Conservation (phyloP, 805 yeast species). For the Ogataea wickerhamii region DNA sequence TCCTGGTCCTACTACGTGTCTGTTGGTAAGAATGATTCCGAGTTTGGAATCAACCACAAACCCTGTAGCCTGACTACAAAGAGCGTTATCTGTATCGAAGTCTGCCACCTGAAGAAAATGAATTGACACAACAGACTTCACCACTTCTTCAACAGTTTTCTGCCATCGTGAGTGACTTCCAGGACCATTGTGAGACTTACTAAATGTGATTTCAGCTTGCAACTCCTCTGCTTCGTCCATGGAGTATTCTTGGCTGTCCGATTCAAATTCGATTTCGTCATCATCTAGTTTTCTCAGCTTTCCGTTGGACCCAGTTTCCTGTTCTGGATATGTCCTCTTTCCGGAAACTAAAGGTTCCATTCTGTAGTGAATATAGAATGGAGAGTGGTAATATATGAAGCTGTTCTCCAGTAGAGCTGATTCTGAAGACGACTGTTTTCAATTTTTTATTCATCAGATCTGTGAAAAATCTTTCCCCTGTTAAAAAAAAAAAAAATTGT, state of each 20-base stretch:
- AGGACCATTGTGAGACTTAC: constrained; percentile 4
- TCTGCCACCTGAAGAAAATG: constrained; percentile 84
- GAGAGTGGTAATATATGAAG: too few relatives aligned
- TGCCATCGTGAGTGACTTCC: constrained; percentile 59
- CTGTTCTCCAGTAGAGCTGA: too few relatives aligned
- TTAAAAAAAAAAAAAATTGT: too few relatives aligned
- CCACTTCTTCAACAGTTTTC: constrained; percentile 73
- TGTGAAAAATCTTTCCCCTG: too few relatives aligned
- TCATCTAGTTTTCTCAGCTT: neutral
- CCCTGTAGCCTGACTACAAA: constrained; percentile 91
- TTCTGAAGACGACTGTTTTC: too few relatives aligned
- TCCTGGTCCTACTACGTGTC: constrained; percentile 95
- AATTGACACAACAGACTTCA: constrained; percentile 81
- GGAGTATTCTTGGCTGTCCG: neutral
- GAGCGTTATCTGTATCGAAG: constrained; percentile 80
- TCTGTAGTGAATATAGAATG: too few relatives aligned
- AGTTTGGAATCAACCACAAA: constrained; percentile 81
- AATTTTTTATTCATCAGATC: too few relatives aligned
- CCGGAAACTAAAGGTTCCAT: neutral
- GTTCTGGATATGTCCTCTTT: neutral
- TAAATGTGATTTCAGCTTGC: constrained; percentile 6
- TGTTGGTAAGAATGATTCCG: constrained; percentile 84
- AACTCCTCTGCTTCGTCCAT: constrained; percentile 7
- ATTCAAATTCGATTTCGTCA: neutral
- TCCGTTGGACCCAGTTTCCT: neutral